Conservation (phyloP, 805 yeast species). For the Cyberlindnera samutprakarnensis region DNA sequence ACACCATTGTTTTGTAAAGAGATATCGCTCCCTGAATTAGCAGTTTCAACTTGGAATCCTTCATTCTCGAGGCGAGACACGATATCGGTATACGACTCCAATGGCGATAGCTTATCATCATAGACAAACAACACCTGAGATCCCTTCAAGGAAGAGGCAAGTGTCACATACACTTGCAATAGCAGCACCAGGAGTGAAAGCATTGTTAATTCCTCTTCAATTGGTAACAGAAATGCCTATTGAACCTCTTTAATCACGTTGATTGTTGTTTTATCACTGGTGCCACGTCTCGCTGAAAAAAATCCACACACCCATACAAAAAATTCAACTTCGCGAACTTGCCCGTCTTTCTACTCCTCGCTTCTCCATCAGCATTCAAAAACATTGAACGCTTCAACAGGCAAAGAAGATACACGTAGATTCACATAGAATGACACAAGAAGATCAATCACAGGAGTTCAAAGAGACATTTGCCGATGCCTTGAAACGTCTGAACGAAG, state of each 20-base stretch:
- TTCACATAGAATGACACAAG: slow-evolving; percentile 8
- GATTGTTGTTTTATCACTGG: background rate
- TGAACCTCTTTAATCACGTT: no score
- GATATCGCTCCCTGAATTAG: slow-evolving; percentile 18
- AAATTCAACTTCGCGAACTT: no score
- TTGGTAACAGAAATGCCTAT: no score
- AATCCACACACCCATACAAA: no score
- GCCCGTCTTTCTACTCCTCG: no score
- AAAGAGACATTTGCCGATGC: slow-evolving; percentile 35
- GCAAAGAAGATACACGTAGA: no score
- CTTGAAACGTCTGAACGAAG: slow-evolving; percentile 54
- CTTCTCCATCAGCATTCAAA: no score
- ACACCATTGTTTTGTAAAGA: slow-evolving; percentile 34
- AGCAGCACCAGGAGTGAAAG: no score
- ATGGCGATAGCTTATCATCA: slow-evolving; percentile 19
- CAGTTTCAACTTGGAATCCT: slow-evolving; percentile 26
- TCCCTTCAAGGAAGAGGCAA: slow-evolving; percentile 11
- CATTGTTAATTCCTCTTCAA: no score
- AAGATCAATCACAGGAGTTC: slow-evolving; percentile 25
- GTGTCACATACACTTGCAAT: no score
- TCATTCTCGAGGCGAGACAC: slow-evolving; percentile 16
- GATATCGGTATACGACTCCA: slow-evolving; percentile 8
- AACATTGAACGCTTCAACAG: no score
- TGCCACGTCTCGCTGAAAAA: no score
- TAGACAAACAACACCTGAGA: slow-evolving; percentile 13